Percentiles rank a stretch among this genome's conserved stretches.
Conservation (phyloP, 495 filamentous ascomycete species). For the Ramalina intermedia region DNA sequence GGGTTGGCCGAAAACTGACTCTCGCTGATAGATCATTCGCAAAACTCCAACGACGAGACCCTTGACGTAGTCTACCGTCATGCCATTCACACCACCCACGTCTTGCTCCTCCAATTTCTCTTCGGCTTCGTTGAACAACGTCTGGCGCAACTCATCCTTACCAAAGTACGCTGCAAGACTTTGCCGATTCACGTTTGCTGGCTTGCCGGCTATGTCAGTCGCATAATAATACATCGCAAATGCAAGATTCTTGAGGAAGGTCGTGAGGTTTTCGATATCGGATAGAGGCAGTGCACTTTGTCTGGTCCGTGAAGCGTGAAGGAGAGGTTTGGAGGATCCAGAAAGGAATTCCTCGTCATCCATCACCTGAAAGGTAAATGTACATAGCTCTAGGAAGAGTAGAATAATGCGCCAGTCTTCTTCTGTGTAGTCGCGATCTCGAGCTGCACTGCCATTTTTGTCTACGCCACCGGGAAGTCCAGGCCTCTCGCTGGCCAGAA, state of each 20-base stretch:
- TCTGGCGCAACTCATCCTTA: conserved; percentile 11
- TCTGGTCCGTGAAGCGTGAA: conserved; percentile 34
- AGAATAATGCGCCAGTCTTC: conserved; percentile 82
- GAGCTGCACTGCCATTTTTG: neutral
- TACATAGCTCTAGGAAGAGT: conserved; percentile 87
- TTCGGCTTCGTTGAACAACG: conserved; percentile 1
- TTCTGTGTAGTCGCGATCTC: conserved; percentile 25
- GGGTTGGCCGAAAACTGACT: conserved; percentile 32
- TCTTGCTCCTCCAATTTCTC: conserved; percentile 4
- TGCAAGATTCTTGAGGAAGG: conserved; percentile 84
- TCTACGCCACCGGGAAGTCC: neutral
- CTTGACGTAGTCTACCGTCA: conserved; percentile 67
- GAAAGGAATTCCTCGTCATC: conserved; percentile 63
- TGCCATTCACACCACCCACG: conserved; percentile 48
- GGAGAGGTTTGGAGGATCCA: conserved; percentile 23
- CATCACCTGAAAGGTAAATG: conserved; percentile 77
- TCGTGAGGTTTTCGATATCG: conserved; percentile 58
- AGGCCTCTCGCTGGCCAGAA: neutral
- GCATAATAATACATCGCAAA: conserved; percentile 83
- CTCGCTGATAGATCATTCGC: conserved; percentile 82
- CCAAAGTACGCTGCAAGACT: conserved; percentile 45
- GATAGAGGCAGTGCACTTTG: conserved; percentile 54
- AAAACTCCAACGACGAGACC: conserved; percentile 70
- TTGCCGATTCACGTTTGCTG: conserved; percentile 29
- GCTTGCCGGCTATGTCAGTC: conserved; percentile 45